Base-by-base conservation (phyloP, 371 early-diverging fungal genomes). In the Mucor sp. region DNA sequence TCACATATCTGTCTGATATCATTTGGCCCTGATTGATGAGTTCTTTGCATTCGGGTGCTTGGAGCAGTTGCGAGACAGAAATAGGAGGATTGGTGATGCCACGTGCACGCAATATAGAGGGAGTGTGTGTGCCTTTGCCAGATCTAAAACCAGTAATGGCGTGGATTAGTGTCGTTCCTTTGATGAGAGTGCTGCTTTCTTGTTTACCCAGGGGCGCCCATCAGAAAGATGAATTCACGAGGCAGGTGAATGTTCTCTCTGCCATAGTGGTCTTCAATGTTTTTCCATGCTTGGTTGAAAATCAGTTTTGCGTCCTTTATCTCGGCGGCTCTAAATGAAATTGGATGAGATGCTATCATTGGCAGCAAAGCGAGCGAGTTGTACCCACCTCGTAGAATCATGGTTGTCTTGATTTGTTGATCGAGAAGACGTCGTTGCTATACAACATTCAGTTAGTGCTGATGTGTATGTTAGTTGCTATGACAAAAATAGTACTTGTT, bases 241-340 rank as follows among this genome's bases (percentile, higher is more conserved):
- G 90, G 90, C 25, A 90, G 74, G 56, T 81, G 82, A 66, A 90
- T 82, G 58, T 89, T 86, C 28, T 84, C 85, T 27, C 82, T 68
- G 17, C 90, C 90, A 71, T 84, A 80, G 32, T 77, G 76, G 41
- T 89, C 87, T 56, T 89, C 87, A 55, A 90, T 83, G 61, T 87
- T 85, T 60, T 85, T 87, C 87, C 89, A 90, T 0, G 89, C 88
- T 69, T 90, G 89, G 50, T 88, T 87, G 63, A 90, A 90, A 47
- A 89, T 87, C 32, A 90, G 71, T 59, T 88, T 90, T 35, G 89
- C 88, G 41, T 87, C 88, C 57, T 87, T 87, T 72, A 90, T 89
- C 63, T 89, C 89, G 39, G 61, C 72, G 6, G 78, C 79, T 58
- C 82, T 82, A 53, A 0, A 50, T 43, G 4, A 0, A 41, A 41